These are phyloP conservation scores for Nitzschia sp. DNA, from an alignment of 108 stramenopile species.

Conservation along the genomic window DNA sequence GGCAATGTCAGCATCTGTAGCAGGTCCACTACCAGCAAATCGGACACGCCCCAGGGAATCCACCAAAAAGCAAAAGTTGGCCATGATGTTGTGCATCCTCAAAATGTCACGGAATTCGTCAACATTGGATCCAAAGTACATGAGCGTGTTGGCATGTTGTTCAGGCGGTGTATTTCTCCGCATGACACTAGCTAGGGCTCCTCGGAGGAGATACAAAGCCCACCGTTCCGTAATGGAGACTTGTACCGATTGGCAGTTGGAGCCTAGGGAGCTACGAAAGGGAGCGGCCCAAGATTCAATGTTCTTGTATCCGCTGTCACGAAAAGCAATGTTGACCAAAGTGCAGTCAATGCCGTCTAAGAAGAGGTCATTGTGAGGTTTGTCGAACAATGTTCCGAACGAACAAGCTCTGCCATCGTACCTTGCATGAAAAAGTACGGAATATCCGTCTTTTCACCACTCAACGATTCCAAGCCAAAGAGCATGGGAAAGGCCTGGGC, in stretches of 20 bases:
- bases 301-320: constrained; percentile 70
- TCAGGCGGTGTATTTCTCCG: constrained; percentile 58
- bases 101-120: constrained; percentile 67
- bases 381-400: too few relatives aligned
- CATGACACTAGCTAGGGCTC: constrained; percentile 37
- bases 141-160: constrained; percentile 58
- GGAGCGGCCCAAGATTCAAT: constrained; percentile 75
- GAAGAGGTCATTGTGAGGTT: too few relatives aligned
- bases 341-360: constrained; percentile 27
- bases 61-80: constrained; percentile 73
- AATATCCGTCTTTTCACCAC: constrained; percentile 42
- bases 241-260: constrained; percentile 21
- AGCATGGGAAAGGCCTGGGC: constrained; percentile 69
- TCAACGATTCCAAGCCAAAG: constrained; percentile 18
- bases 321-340: constrained; percentile 73
- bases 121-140: constrained; percentile 69
- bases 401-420: background rate
- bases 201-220: constrained; percentile 46
- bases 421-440: constrained; percentile 62
- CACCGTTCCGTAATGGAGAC: constrained; percentile 54
- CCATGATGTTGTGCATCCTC: constrained; percentile 83
- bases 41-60: constrained; percentile 79
- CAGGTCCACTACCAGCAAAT: constrained; percentile 75
- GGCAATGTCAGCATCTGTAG: constrained; percentile 57
- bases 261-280: constrained; percentile 52